Conservation (phyloP, 108 stramenopile genomes). For the Nitzschia putrida region DNA sequence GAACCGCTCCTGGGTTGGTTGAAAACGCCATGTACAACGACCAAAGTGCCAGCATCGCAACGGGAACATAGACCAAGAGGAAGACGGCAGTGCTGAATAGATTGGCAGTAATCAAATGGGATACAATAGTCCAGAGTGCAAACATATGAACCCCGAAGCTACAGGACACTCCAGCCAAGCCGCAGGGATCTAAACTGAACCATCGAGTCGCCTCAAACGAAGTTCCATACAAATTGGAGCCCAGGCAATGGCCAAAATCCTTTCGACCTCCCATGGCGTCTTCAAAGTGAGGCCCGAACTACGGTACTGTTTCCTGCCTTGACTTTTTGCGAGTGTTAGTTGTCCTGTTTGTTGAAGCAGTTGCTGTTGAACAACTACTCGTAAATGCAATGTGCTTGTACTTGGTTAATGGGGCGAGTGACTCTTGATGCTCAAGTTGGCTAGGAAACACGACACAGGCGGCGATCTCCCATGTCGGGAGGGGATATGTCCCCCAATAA, state of each 20-base stretch:
- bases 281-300: too few relatives aligned
- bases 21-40: constrained; percentile 67
- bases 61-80: constrained; percentile 52
- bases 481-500: too few relatives aligned
- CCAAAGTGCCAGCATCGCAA: constrained; percentile 46
- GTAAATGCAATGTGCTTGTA: too few relatives aligned
- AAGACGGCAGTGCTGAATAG: constrained; percentile 42
- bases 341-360: too few relatives aligned
- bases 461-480: too few relatives aligned
- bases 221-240: constrained; percentile 40
- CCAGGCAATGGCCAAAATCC: constrained; percentile 1
- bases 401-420: too few relatives aligned
- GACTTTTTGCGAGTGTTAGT: too few relatives aligned
- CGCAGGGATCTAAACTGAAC: constrained; percentile 74
- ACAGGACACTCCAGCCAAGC: constrained; percentile 54
- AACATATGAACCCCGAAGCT: constrained; percentile 66
- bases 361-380: too few relatives aligned
- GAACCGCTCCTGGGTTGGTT: constrained; percentile 82
- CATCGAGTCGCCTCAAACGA: constrained; percentile 53
- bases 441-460: too few relatives aligned
- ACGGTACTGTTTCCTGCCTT: too few relatives aligned
- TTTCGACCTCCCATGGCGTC: constrained; percentile 10
- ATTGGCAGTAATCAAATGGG: constrained; percentile 46
- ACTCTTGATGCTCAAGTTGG: too few relatives aligned
- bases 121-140: constrained; percentile 45